Evolutionary conservation across 345 rosid genomes (phyloP).

Genomic region (Clarkia xantiana): DNA sequence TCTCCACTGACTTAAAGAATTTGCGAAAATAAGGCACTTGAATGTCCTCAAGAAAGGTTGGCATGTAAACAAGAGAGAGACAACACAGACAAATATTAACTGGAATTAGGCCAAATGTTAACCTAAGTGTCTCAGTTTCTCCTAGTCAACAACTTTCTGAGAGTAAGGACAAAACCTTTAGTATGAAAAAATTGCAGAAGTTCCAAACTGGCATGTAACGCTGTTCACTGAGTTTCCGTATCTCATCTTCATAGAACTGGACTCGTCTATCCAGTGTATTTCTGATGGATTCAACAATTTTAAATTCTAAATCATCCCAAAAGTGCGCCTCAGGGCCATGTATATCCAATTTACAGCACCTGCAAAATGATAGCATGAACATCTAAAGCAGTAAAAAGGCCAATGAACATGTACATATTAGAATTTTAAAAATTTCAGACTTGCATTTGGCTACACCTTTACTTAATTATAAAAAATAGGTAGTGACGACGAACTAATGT

Average conservation of each 20-base stretch:
- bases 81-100: no score
- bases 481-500: no score
- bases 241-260: conserved; percentile 90
- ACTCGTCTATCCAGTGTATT: conserved; percentile 83
- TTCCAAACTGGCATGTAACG: conserved; percentile 91
- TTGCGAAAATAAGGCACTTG: no score
- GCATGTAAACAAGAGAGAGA: no score
- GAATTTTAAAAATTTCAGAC: no score
- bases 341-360: conserved; percentile 91
- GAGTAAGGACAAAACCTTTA: conserved; percentile 53
- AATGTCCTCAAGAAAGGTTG: no score
- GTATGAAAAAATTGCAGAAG: conserved; percentile 90
- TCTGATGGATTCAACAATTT: conserved; percentile 67
- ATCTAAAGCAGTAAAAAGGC: conserved; percentile 16
- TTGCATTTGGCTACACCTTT: no score
- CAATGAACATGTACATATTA: conserved; percentile 1
- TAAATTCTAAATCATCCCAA: conserved; percentile 90
- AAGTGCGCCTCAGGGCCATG: conserved; percentile 66
- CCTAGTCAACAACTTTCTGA: conserved; percentile 3
- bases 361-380: conserved; percentile 22
- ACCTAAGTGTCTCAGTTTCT: not conserved
- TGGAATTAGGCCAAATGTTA: not conserved
- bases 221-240: conserved; percentile 90
- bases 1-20: no score
- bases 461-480: no score